Evolutionary conservation across 305 asterid genomes (phyloP).

Genomic region (Fraxinus angustifolia): DNA sequence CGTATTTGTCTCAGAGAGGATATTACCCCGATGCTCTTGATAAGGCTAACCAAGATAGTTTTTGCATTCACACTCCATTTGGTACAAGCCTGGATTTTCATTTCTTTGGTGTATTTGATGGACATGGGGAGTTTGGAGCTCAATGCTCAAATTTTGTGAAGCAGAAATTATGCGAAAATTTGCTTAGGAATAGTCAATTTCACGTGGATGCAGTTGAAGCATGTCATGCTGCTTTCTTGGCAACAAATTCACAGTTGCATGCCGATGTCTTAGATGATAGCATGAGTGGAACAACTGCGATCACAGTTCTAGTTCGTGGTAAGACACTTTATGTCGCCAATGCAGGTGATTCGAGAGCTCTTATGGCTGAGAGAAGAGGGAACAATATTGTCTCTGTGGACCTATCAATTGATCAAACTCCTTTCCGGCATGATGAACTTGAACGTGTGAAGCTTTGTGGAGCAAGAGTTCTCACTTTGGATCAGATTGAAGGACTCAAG

Average conservation of each 20-base stretch:
- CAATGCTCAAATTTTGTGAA: slow-evolving; percentile 88
- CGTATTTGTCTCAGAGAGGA: slow-evolving; percentile 90
- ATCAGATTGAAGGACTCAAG: slow-evolving; percentile 97
- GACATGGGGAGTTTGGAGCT: slow-evolving; percentile 93
- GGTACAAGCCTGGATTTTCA: slow-evolving; percentile 71
- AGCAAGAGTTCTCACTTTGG: slow-evolving; percentile 94
- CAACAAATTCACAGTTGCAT: slow-evolving; percentile 76
- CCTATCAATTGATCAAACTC: slow-evolving; percentile 85
- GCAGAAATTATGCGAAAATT: slow-evolving; percentile 75
- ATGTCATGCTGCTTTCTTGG: slow-evolving; percentile 67
- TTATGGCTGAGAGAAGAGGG: slow-evolving; percentile 75
- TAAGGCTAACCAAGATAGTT: slow-evolving; percentile 95
- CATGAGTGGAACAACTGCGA: slow-evolving; percentile 98
- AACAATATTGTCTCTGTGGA: slow-evolving; percentile 72
- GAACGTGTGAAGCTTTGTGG: slow-evolving; percentile 90
- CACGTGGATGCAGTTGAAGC: slow-evolving; percentile 75
- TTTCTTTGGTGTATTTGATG: slow-evolving; percentile 95
- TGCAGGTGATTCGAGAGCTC: slow-evolving; percentile 93
- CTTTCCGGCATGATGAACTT: slow-evolving; percentile 78
- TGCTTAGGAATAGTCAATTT: slow-evolving; percentile 68
- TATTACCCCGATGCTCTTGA: slow-evolving; percentile 97
- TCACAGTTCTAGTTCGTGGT: slow-evolving; percentile 76
- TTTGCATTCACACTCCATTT: slow-evolving; percentile 86
- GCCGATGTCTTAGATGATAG: slow-evolving; percentile 77
- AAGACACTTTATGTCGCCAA: slow-evolving; percentile 74